Evolutionary conservation across 345 rosid genomes (phyloP), one percentile per base, ranked within the genome.

Genomic region (Cardiospermum halicacabum): DNA sequence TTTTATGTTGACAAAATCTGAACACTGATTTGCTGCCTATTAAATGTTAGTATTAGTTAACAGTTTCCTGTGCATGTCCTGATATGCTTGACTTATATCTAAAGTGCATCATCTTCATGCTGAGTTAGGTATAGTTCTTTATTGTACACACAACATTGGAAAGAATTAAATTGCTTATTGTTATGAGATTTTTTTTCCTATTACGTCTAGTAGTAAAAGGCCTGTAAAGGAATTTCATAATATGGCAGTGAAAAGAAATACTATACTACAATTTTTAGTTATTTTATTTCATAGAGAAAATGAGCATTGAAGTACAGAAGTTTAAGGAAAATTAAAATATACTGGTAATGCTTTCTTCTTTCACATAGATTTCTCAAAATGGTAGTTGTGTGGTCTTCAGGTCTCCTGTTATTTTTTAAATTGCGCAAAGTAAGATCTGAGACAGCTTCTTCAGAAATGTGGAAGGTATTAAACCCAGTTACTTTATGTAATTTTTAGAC

Each of bases 361-460:
- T 21, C 3, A 0, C 25, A 18, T 22, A 7, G 16, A 19, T 22
- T 51, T 8, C 56, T 51, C n/a, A 51, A 51, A 51, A 51, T 51
- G 11, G 16, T 26, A 24, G 5, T 53, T 53, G 27, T 18, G 11
- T n/a, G 6, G 11, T 27, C 62, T 62, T 53, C 62, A 74, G 82
- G 78, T 65, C 69, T 71, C 40, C 53, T 69, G 13, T 64, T 78
- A 32, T 74, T 55, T 63, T 34, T 61, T 12, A 68, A 74, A 56
- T 60, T 71, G 50, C 69, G 74, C 57, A 68, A 63, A 71, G 71
- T 78, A 48, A 65, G 72, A 18, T 78, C 71, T 1, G 78, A 74
- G 64, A 78, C 65, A 55, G 51, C 81, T 60, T 60, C 79, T 36
- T 65, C 67, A 53, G 79, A 75, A 58, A 74, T 74, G 71, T 60